Evolutionary conservation across 1,139 yeast species (phyloP).

Genomic region (Protomyces inouyei): DNA sequence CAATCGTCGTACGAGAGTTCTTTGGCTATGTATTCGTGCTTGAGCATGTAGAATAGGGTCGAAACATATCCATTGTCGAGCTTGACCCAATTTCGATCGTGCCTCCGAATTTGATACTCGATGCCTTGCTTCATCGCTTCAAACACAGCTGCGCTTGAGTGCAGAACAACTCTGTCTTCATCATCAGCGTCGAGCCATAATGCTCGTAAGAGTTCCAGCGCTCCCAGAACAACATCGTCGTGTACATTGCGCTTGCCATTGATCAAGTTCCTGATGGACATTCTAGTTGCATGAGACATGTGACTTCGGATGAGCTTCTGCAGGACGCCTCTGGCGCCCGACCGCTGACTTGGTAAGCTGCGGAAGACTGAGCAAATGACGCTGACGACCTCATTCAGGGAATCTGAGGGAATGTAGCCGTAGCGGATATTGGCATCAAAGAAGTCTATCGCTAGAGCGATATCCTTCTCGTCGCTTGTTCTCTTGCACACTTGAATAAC

Average conservation of each 20-base stretch:
- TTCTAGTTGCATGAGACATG: conserved; percentile 37
- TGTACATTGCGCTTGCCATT: conserved; percentile 14
- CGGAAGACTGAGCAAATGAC: conserved; percentile 50
- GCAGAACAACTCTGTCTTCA: conserved; percentile 1
- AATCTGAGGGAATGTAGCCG: conserved; percentile 48
- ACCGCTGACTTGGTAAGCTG: conserved; percentile 43
- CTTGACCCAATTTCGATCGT: conserved; percentile 5
- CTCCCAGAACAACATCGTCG: conserved; percentile 22
- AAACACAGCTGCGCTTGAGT: conserved; percentile 5
- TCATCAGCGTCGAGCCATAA: neutral
- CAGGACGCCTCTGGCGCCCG: conserved; percentile 44
- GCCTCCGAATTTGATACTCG: neutral
- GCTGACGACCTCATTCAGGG: conserved; percentile 44
- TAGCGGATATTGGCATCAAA: conserved; percentile 48
- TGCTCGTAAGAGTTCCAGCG: conserved; percentile 9
- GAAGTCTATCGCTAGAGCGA: conserved; percentile 46
- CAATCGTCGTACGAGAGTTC: conserved; percentile 26
- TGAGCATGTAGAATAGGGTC: conserved; percentile 2
- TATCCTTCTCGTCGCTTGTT: conserved; percentile 45
- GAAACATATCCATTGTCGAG: conserved; percentile 13
- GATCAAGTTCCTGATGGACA: conserved; percentile 20
- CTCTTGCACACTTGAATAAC: conserved; percentile 45
- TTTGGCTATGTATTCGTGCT: neutral
- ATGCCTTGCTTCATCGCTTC: conserved; percentile 2
- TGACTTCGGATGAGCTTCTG: conserved; percentile 42